A percentile compares a stretch with the other conserved stretches of the same genome.
These are phyloP conservation scores for Myochromella boudieri DNA, from an alignment of 768 basidiomycete genomes.

Conservation along the genomic window DNA sequence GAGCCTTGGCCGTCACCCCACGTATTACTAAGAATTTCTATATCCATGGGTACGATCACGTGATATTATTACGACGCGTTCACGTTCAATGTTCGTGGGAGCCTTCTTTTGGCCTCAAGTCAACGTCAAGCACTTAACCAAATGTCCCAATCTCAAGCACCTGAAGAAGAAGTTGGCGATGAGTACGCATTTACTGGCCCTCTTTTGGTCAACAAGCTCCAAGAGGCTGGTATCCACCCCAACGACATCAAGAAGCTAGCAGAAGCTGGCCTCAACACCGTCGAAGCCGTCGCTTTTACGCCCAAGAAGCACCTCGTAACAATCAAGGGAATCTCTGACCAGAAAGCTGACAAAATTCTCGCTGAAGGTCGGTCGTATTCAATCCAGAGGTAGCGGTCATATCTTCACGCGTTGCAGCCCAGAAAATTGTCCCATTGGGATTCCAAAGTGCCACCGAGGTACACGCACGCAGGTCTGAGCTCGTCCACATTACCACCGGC, in stretches of 20 bases:
- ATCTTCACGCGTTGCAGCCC: slow-evolving; percentile 48
- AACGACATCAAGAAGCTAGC: slow-evolving; percentile 95
- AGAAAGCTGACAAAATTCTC: slow-evolving; percentile 96
- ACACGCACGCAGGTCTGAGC: slow-evolving; percentile 90
- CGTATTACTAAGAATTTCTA: not conserved
- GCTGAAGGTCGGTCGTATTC: slow-evolving; percentile 66
- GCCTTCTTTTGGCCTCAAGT: slow-evolving; percentile 2
- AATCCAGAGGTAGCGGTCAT: not conserved
- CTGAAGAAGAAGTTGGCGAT: slow-evolving; percentile 50
- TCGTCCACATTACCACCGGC: slow-evolving; percentile 96
- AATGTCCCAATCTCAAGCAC: slow-evolving; percentile 63
- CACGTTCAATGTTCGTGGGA: slow-evolving; percentile 7
- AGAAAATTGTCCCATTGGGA: slow-evolving; percentile 94
- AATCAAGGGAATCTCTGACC: slow-evolving; percentile 96
- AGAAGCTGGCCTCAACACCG: slow-evolving; percentile 89
- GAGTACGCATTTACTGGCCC: slow-evolving; percentile 71
- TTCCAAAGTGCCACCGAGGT: slow-evolving; percentile 99
- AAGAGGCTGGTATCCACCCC: slow-evolving; percentile 85
- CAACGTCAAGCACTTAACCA: slow-evolving; percentile 1
- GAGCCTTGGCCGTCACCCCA: too few relatives aligned
- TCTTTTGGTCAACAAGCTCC: slow-evolving; percentile 77
- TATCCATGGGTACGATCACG: not conserved
- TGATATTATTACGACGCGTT: slow-evolving; percentile 18
- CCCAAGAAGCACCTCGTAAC: slow-evolving; percentile 89
- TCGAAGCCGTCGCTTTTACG: slow-evolving; percentile 95